These are phyloP conservation scores for Colletotrichum endophyticum DNA, from an alignment of 2,329 filamentous ascomycete species.

Conservation along the genomic window DNA sequence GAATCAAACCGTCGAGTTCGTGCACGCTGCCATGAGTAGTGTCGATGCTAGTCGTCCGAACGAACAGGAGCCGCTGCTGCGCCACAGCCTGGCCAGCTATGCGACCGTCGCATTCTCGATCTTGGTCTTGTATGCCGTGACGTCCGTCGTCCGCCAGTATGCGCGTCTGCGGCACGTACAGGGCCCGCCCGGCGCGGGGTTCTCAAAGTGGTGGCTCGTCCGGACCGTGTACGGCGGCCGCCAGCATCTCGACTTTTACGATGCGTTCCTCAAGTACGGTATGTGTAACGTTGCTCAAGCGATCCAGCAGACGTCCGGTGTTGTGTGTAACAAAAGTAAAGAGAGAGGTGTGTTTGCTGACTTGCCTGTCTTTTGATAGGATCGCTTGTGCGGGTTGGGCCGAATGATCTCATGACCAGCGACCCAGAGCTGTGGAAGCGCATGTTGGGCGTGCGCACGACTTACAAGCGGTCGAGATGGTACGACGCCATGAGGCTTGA, in stretches of 20 bases:
- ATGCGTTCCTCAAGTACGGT: slow-evolving; percentile 40
- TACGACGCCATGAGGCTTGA: slow-evolving; percentile 57
- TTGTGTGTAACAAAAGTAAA: not conserved
- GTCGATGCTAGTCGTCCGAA: not conserved
- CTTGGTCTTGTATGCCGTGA: slow-evolving; percentile 9
- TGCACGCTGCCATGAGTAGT: not conserved
- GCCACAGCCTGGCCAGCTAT: not conserved
- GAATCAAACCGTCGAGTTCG: not conserved
- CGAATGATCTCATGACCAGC: slow-evolving; percentile 43
- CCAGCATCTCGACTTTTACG: slow-evolving; percentile 38
- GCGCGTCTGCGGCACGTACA: slow-evolving; percentile 42
- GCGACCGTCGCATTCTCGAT: not conserved
- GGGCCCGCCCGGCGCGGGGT: slow-evolving; percentile 39
- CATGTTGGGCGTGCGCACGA: slow-evolving; percentile 40
- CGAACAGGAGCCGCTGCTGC: not conserved
- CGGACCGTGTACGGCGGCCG: slow-evolving; percentile 32
- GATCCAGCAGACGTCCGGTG: not conserved
- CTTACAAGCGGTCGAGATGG: slow-evolving; percentile 43
- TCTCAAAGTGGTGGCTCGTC: slow-evolving; percentile 46
- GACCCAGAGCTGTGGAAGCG: slow-evolving; percentile 43
- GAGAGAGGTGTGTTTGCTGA: not conserved
- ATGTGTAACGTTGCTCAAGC: not conserved
- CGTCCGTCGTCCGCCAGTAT: slow-evolving; percentile 32
- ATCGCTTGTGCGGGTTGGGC: slow-evolving; percentile 38
- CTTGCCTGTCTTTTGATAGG: not conserved